Percentiles rank a stretch among this genome's conserved stretches.
phyloP scores from a whole-genome alignment of 768 basidiomycete species.

The Guyanaporus albipodus region DNA sequence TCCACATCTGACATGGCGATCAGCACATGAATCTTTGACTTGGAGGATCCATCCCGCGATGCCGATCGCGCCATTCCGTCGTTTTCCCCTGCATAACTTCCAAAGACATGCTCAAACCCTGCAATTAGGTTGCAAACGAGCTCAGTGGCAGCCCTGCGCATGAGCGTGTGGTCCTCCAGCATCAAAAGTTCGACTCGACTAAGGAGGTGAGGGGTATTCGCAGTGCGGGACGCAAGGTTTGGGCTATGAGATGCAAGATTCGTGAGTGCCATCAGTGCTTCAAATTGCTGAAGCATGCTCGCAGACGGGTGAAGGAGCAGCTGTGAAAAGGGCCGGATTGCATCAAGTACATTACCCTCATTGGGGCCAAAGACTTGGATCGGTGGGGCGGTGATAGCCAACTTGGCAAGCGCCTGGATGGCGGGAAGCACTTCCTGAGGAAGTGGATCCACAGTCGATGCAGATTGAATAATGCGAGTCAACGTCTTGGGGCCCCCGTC shows the following conservation, averaged over 20 bases:
- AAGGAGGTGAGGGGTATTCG: conserved; percentile 54
- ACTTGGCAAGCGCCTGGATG: conserved; percentile 88
- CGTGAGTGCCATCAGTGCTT: conserved; percentile 93
- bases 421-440: conserved; percentile 42
- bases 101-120: conserved; percentile 72
- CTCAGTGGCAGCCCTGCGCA: conserved; percentile 86
- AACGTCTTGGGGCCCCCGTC: conserved; percentile 74
- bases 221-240: conserved; percentile 63
- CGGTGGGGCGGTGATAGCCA: conserved; percentile 89
- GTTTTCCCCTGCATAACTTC: conserved; percentile 57
- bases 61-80: conserved; percentile 40
- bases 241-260: conserved; percentile 82
- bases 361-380: conserved; percentile 88
- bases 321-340: conserved; percentile 74
- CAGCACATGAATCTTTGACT: conserved; percentile 74
- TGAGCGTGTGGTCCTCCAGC: conserved; percentile 76
- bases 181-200: conserved; percentile 68
- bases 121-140: conserved; percentile 87
- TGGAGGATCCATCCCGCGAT: conserved; percentile 24
- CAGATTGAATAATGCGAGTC: conserved; percentile 50
- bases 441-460: conserved; percentile 29
- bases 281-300: conserved; percentile 80
- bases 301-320: conserved; percentile 68
- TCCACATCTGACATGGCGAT: conserved; percentile 84
- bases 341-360: conserved; percentile 70